Conservation (phyloP, 345 rosid genomes). For the Syzygium aqueum region DNA sequence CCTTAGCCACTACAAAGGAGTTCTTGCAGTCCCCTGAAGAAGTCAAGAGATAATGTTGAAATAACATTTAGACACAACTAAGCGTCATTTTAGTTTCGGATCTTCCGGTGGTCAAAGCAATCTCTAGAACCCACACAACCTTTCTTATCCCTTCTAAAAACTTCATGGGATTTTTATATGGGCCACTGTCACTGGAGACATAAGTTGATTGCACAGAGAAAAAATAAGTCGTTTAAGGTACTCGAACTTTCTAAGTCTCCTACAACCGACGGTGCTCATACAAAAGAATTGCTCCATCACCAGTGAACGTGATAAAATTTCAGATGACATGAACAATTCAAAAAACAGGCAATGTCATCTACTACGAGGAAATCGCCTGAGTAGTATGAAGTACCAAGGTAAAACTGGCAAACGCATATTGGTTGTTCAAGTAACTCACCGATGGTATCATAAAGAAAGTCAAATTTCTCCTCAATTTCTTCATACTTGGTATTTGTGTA, state of each 20-base stretch:
- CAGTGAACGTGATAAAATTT: not conserved
- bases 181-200: not conserved
- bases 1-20: constrained; percentile 32
- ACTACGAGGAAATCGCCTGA: not conserved
- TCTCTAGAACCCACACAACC: not conserved
- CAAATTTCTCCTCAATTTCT: constrained; percentile 27
- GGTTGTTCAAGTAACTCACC: constrained; percentile 3
- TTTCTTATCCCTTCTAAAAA: not conserved
- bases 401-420: not conserved
- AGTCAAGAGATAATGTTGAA: not conserved
- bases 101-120: not conserved
- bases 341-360: not conserved
- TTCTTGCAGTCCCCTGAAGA: constrained; percentile 30
- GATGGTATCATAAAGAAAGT: constrained; percentile 31
- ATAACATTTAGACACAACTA: not conserved
- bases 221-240: not conserved
- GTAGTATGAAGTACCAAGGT: not conserved
- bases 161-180: not conserved
- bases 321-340: not conserved
- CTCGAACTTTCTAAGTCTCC: not conserved
- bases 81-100: not conserved
- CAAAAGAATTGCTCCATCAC: not conserved
- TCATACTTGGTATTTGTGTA: constrained; percentile 21
- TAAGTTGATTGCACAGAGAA: not conserved
- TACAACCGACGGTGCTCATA: not conserved